Percentiles rank a stretch among this genome's conserved stretches.
These are phyloP conservation scores for Boletus sp. DNA, from an alignment of 1,284 basidiomycete genomes.

Conservation along the genomic window DNA sequence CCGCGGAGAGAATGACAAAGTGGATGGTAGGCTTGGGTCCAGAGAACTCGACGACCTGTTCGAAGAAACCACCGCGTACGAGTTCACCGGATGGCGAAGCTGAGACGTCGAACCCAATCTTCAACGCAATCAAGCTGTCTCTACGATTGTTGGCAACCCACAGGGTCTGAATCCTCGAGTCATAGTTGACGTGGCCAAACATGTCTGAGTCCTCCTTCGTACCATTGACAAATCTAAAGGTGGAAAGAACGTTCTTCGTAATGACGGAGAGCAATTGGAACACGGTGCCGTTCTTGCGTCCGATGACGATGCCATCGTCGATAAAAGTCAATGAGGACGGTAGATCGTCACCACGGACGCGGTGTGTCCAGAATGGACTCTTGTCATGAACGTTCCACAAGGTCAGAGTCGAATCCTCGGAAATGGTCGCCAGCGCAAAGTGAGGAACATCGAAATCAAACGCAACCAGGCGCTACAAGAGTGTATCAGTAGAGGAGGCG, in stretches of 20 bases:
- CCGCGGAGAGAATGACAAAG: slow-evolving; percentile 77
- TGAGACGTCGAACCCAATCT: slow-evolving; percentile 62
- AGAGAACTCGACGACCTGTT: slow-evolving; percentile 74
- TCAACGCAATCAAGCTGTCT: slow-evolving; percentile 76
- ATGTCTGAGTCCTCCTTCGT: slow-evolving; percentile 67
- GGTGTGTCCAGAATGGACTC: slow-evolving; percentile 66
- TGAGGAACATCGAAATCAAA: slow-evolving; percentile 77
- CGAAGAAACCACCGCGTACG: slow-evolving; percentile 57
- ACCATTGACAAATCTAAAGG: slow-evolving; percentile 70
- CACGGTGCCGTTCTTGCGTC: slow-evolving; percentile 73
- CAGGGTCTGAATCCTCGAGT: slow-evolving; percentile 73
- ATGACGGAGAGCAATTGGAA: slow-evolving; percentile 73
- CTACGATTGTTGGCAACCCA: slow-evolving; percentile 82
- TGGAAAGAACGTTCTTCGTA: slow-evolving; percentile 68
- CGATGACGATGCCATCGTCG: slow-evolving; percentile 73
- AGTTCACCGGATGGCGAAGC: slow-evolving; percentile 55
- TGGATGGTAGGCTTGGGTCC: slow-evolving; percentile 82
- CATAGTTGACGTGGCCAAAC: slow-evolving; percentile 81
- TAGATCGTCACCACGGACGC: slow-evolving; percentile 68
- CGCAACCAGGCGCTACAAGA: slow-evolving; percentile 60
- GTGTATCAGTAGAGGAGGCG: slow-evolving; percentile 7
- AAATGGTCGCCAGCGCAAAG: slow-evolving; percentile 70
- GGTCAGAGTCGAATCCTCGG: slow-evolving; percentile 71
- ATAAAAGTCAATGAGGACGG: slow-evolving; percentile 79
- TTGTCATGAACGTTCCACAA: slow-evolving; percentile 76